Conservation (phyloP, 495 filamentous ascomycete genomes). For the Lindgomyces ingoldianus region DNA sequence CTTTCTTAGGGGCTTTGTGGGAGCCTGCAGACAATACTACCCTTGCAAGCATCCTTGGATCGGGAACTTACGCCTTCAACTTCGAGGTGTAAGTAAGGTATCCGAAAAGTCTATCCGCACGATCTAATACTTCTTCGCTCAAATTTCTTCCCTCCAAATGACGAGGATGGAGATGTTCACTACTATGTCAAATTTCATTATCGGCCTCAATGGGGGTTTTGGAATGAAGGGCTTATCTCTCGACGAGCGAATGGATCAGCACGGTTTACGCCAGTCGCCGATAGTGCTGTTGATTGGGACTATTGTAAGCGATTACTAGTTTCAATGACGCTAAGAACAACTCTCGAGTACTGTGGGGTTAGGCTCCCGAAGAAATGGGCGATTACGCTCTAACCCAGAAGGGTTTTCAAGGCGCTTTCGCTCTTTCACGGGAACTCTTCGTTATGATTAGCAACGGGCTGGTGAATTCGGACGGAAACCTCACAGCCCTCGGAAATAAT, state of each 20-base stretch:
- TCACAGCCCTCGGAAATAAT: slow-evolving; percentile 38
- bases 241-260: slow-evolving; percentile 44
- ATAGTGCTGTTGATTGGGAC: slow-evolving; percentile 49
- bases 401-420: slow-evolving; percentile 50
- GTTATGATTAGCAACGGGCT: slow-evolving; percentile 44
- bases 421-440: slow-evolving; percentile 49
- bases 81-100: slow-evolving; percentile 52
- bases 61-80: slow-evolving; percentile 57
- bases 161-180: slow-evolving; percentile 45
- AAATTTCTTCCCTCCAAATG: slow-evolving; percentile 51
- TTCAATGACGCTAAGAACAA: slow-evolving; percentile 51
- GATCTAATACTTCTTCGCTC: no score
- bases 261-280: slow-evolving; percentile 44
- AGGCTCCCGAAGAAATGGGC: slow-evolving; percentile 47
- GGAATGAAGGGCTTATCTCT: slow-evolving; percentile 47
- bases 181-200: slow-evolving; percentile 50
- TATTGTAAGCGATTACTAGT: slow-evolving; percentile 48
- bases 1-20: slow-evolving; percentile 53
- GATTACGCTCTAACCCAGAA: slow-evolving; percentile 45
- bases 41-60: slow-evolving; percentile 44
- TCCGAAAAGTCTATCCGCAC: background rate
- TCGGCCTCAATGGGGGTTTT: slow-evolving; percentile 46
- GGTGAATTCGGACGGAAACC: slow-evolving; percentile 36
- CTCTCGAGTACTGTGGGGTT: slow-evolving; percentile 49
- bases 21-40: slow-evolving; percentile 48